Percentiles rank a stretch among this genome's conserved stretches.
Conservation (phyloP, 257 asterid genomes). For the Euphrasia confusa region DNA sequence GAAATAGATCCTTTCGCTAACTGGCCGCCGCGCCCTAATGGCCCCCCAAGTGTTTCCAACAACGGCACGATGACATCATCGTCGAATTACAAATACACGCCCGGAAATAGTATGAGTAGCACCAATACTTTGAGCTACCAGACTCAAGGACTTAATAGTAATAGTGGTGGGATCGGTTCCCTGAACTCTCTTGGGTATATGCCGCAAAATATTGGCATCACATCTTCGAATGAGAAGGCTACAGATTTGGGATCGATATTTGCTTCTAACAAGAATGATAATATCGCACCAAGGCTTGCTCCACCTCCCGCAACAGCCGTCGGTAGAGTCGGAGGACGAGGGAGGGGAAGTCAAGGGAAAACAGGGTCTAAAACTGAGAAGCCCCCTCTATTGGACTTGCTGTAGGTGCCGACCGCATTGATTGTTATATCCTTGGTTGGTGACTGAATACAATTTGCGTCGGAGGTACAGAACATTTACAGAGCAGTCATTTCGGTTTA, state of each 20-base stretch:
- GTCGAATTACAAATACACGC: slow-evolving; percentile 31
- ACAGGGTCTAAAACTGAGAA: slow-evolving; percentile 39
- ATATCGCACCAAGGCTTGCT: slow-evolving; percentile 74
- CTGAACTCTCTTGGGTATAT: slow-evolving; percentile 56
- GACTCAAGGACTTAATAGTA: slow-evolving; percentile 49
- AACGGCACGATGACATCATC: slow-evolving; percentile 39
- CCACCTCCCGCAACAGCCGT: slow-evolving; percentile 86
- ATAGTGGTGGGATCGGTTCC: slow-evolving; percentile 25
- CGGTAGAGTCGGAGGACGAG: slow-evolving; percentile 87
- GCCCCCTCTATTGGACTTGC: slow-evolving; percentile 79
- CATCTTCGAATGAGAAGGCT: slow-evolving; percentile 42
- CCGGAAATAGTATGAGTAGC: slow-evolving; percentile 28
- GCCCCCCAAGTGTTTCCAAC: slow-evolving; percentile 39
- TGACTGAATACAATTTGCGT: slow-evolving; percentile 9
- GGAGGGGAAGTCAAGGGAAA: slow-evolving; percentile 70
- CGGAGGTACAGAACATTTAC: slow-evolving; percentile 26
- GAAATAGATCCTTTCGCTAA: slow-evolving; percentile 87
- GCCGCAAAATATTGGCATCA: slow-evolving; percentile 48
- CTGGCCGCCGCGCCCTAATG: slow-evolving; percentile 84
- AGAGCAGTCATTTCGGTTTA: not conserved
- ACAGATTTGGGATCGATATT: slow-evolving; percentile 73
- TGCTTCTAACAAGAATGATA: slow-evolving; percentile 63
- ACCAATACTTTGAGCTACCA: slow-evolving; percentile 47
- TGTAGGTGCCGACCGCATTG: slow-evolving; percentile 33
- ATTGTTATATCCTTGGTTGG: not conserved